Conservation (phyloP, 768 basidiomycete genomes). For the Boletus insuetus region DNA sequence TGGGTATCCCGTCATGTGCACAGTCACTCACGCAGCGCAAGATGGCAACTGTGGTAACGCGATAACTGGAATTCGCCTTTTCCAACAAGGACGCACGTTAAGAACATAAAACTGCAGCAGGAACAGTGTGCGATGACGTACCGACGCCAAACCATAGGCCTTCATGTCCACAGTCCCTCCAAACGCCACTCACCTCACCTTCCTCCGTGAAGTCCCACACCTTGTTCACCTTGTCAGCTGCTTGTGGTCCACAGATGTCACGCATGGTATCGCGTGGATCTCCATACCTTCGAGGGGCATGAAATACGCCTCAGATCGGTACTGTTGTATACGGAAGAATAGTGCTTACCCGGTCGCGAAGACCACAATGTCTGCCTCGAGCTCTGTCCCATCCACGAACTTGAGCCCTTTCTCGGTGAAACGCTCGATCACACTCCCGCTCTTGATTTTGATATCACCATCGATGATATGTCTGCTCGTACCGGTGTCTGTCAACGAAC, state of each 20-base stretch:
- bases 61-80: constrained; percentile 24
- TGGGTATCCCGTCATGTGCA: background rate
- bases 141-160: constrained; percentile 34
- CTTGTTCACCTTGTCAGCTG: constrained; percentile 43
- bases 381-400: constrained; percentile 13
- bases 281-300: constrained; percentile 38
- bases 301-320: no score
- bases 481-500: constrained; percentile 29
- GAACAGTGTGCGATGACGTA: constrained; percentile 7
- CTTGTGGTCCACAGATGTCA: constrained; percentile 44
- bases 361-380: constrained; percentile 35
- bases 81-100: background rate
- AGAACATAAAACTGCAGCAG: background rate
- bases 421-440: constrained; percentile 32
- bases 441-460: constrained; percentile 52
- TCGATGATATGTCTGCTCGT: constrained; percentile 43
- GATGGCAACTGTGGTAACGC: constrained; percentile 30
- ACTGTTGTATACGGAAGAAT: no score
- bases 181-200: constrained; percentile 50
- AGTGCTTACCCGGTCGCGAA: constrained; percentile 30
- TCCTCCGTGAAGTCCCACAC: constrained; percentile 66
- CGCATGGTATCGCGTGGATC: constrained; percentile 40
- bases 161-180: constrained; percentile 33
- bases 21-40: constrained; percentile 28
- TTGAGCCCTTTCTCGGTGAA: constrained; percentile 34